These are phyloP conservation scores for Pseudogymnoascus sp. DNA, from an alignment of 2,329 filamentous ascomycete genomes.

Conservation along the genomic window DNA sequence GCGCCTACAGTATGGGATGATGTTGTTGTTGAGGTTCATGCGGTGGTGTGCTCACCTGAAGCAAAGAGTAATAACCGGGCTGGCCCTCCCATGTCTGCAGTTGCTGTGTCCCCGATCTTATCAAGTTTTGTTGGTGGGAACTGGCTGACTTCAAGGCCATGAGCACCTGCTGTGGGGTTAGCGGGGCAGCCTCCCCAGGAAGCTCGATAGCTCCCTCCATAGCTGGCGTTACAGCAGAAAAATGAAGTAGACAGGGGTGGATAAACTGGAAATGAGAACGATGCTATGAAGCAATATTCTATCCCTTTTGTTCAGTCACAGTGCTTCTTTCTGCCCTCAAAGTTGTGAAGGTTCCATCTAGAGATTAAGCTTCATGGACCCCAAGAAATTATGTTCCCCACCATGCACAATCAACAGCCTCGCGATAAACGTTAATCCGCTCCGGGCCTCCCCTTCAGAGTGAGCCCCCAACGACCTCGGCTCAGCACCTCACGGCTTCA, in stretches of 20 bases:
- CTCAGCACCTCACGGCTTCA: not conserved
- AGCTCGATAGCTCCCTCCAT: slow-evolving; percentile 72
- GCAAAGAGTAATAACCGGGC: slow-evolving; percentile 54
- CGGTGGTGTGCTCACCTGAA: slow-evolving; percentile 46
- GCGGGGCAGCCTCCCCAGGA: slow-evolving; percentile 68
- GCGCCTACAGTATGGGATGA: not conserved
- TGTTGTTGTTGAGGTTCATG: not conserved
- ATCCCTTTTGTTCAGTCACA: not conserved
- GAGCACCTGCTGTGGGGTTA: slow-evolving; percentile 55
- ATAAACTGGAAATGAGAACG: not conserved
- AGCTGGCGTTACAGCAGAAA: slow-evolving; percentile 15
- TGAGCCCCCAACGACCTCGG: slow-evolving; percentile 1
- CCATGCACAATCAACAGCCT: slow-evolving; percentile 6
- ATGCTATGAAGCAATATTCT: not conserved
- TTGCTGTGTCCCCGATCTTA: slow-evolving; percentile 59
- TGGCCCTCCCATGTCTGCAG: slow-evolving; percentile 63
- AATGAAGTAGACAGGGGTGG: not conserved
- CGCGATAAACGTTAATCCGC: slow-evolving; percentile 5
- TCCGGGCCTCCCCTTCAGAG: not conserved
- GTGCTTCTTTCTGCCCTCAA: not conserved
- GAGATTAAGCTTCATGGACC: slow-evolving; percentile 4
- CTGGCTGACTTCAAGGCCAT: slow-evolving; percentile 55
- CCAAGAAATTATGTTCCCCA: slow-evolving; percentile 7
- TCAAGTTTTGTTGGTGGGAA: slow-evolving; percentile 51
- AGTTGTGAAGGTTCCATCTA: not conserved